A percentile compares a stretch with the other conserved stretches of the same genome.
phyloP scores from a whole-genome alignment of 129 eudicot genomes.

The Smallanthus sonchifolius region DNA sequence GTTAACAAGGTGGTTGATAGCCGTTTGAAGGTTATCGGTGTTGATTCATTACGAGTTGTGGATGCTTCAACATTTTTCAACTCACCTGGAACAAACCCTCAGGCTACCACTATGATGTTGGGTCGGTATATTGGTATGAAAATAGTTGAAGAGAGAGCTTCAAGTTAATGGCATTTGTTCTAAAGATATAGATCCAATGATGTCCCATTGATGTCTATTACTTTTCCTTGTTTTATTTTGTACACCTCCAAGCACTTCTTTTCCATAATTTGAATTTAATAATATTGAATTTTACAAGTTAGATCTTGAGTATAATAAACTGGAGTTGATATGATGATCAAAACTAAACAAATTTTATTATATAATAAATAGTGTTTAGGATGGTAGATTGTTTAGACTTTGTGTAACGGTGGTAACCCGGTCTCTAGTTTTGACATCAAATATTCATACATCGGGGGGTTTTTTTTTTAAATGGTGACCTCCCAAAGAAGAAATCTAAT shows the following conservation, averaged over 20 bases:
- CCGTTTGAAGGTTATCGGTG: constrained; percentile 29
- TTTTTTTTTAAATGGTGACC: too few relatives aligned
- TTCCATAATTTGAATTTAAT: not conserved
- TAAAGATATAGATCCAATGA: not conserved
- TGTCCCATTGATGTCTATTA: not conserved
- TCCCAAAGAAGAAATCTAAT: too few relatives aligned
- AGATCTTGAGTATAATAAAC: too few relatives aligned
- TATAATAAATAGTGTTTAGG: too few relatives aligned
- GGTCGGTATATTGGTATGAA: constrained; percentile 34
- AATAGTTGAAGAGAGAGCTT: constrained; percentile 1
- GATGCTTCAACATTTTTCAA: constrained; percentile 40
- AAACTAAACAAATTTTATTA: too few relatives aligned
- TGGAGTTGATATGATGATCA: too few relatives aligned
- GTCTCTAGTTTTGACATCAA: too few relatives aligned
- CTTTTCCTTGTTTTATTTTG: not conserved
- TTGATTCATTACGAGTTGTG: constrained; percentile 33
- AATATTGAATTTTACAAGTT: too few relatives aligned
- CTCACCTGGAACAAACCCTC: constrained; percentile 55
- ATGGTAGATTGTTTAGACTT: too few relatives aligned
- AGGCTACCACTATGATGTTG: constrained; percentile 43
- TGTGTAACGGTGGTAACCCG: too few relatives aligned
- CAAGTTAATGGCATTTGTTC: not conserved
- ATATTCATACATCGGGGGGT: too few relatives aligned
- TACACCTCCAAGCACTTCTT: not conserved
- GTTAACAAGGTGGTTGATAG: constrained; percentile 36